phyloP scores from a whole-genome alignment of 805 yeast genomes.

The Debaryomyces castellii region DNA sequence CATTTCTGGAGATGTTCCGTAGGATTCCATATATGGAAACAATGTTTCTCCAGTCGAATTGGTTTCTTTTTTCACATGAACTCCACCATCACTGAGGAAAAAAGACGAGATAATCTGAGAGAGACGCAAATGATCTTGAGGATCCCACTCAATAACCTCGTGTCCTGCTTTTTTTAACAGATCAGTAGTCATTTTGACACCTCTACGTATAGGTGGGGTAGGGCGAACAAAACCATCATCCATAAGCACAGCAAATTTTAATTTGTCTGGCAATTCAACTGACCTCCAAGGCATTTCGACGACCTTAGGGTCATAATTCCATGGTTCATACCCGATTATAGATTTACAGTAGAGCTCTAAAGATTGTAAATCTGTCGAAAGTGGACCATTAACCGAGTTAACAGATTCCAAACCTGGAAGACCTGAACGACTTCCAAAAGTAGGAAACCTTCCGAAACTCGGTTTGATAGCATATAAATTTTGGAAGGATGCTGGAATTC shows the following conservation, averaged over 20 bases:
- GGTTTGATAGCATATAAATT: conserved; percentile 46
- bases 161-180: conserved; percentile 46
- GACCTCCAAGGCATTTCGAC: conserved; percentile 43
- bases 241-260: conserved; percentile 43
- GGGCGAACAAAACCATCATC: conserved; percentile 50
- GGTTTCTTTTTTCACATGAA: conserved; percentile 24
- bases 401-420: conserved; percentile 37
- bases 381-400: conserved; percentile 36
- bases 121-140: conserved; percentile 36
- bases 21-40: conserved; percentile 34
- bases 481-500: conserved; percentile 47
- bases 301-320: conserved; percentile 48
- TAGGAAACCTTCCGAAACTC: conserved; percentile 24
- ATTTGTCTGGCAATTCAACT: conserved; percentile 16
- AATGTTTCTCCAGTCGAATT: conserved; percentile 45
- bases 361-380: conserved; percentile 37
- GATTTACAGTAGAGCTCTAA: conserved; percentile 34
- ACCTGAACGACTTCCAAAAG: conserved; percentile 18
- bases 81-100: conserved; percentile 44
- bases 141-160: conserved; percentile 49
- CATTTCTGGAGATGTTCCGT: conserved; percentile 18
- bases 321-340: conserved; percentile 40
- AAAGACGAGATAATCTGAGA: conserved; percentile 30
- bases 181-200: conserved; percentile 32
- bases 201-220: conserved; percentile 55